Evolutionary conservation across 805 yeast genomes (phyloP), one percentile per base, ranked within the genome.

Genomic region (Phaffomyces antillensis): DNA sequence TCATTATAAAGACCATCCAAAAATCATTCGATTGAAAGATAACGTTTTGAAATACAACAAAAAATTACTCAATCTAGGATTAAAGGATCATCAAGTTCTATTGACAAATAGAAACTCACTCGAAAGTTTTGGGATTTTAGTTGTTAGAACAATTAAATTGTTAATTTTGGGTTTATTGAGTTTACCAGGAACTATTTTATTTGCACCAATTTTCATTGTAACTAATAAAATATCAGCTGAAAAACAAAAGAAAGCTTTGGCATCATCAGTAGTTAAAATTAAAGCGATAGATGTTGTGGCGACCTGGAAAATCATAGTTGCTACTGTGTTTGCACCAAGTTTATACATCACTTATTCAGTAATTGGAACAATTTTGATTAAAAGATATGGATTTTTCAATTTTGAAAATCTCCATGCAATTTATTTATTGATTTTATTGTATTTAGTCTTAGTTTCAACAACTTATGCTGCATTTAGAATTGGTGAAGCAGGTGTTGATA

Each of bases 241-340:
- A 50, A 89, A 90, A 64, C 88, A 90, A 36, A 70, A 64, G 48
- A 75, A 79, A 33, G 98, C 98, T 0, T 70, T 91, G 48, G 89
- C 87, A n/a, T 84, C 76, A n/a, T 88, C 96, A 0, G 75, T 86
- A 1, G 99, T 91, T 16, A 91, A 91, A 61, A 81, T 91, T 51
- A 81, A 82, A 60, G 98, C 95, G 13, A 79, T 77, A 41, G 99
- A 91, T 62, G 95, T 91, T 36, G 71, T 91, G 44, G 97, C 97
- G 3, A 87, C 97, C 2, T 91, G 99, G 99, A 91, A 91, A 64
- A 77, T 91, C 39, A 72, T 90, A 48, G 86, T 90, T 23, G 81
- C 91, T 16, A 73, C 91, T 66, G 83, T 87, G 2, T 67, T 87
- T 48, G 93, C 96, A 0, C 99, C 99, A 3, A 58, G 86, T 10